Evolutionary conservation across 2,329 filamentous ascomycete genomes (phyloP), one percentile per base, ranked within the genome.

Genomic region (Aspergillus sp.): DNA sequence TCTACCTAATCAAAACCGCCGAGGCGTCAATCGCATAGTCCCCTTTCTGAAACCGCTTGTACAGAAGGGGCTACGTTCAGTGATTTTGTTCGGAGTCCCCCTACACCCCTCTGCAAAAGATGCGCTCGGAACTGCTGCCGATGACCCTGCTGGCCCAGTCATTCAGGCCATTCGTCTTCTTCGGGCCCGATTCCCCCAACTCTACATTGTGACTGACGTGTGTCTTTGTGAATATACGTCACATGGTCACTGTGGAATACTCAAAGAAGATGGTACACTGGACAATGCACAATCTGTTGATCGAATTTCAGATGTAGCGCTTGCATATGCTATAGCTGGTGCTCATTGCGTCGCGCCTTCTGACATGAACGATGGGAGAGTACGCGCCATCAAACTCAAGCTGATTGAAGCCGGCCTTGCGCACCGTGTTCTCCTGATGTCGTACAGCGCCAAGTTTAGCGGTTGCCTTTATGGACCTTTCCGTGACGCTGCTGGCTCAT

Each of bases 201-300:
- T 98, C 47, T 97, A 94, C 72, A 88, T 98, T 58, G 84, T 86
- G 54, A 83, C 85, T 47, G 93, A 98, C 64, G 93, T 98, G 46
- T 97, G 93, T 64, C 84, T 98, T 6, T 98, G 93, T 78, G 93
- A 98, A 71, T 98, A 98, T 72, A 98, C 93, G 1, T 93, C 88
- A 6, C 93, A 98, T 67, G 93, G 93, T 36, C 93, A 98, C 74
- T 98, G 93, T 64, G 93, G 93, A 42, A 96, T 98, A 57, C 78
- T 98, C 37, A 83, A 90, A 45, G 90, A 96, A 54, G 93, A 98
- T 64, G 90, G 90, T 50, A 86, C 83, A 50, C 77, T 98, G 47
- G 95, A 97, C 78, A 97, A 98, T 64, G 82, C 85, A 51, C 79
- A 95, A 37, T 95, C 90, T 3, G 90, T 97, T 7, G 91, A 97